Conservation (phyloP, 345 rosid species). For the Eucalyptus pauciflora region DNA sequence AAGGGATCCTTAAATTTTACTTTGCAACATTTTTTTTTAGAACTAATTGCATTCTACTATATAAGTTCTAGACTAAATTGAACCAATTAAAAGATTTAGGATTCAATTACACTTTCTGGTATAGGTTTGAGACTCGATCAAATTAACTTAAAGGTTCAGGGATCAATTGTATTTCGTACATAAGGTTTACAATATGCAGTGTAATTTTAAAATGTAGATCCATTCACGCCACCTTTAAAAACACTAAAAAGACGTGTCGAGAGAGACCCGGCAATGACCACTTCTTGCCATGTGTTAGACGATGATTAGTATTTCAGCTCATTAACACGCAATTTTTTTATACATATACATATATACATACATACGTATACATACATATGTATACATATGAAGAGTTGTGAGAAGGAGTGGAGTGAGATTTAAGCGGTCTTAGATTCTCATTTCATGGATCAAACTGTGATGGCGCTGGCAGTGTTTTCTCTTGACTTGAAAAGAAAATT, state of each 20-base stretch:
- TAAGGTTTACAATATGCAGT: neutral
- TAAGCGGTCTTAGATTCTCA: neutral
- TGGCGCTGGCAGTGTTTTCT: neutral
- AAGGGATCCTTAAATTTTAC: neutral
- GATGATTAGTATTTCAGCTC: neutral
- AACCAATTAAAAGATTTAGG: neutral
- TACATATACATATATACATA: rapidly evolving
- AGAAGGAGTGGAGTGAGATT: neutral
- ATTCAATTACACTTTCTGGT: neutral
- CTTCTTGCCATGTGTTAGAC: too few relatives aligned
- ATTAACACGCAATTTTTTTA: neutral
- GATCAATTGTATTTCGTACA: neutral
- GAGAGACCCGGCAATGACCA: too few relatives aligned
- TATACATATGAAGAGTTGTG: neutral
- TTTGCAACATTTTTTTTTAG: neutral
- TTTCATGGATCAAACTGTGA: neutral
- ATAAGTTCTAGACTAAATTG: neutral
- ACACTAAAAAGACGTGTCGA: too few relatives aligned
- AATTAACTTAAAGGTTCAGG: neutral
- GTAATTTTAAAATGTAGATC: too few relatives aligned
- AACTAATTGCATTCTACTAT: neutral
- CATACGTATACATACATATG: rapidly evolving
- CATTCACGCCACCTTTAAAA: too few relatives aligned
- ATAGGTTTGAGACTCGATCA: neutral
- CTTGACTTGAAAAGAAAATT: neutral